Evolutionary conservation across 192 early-diverging fungal genomes (phyloP), one percentile per base, ranked within the genome.

Genomic region (Mortierella alpina): DNA sequence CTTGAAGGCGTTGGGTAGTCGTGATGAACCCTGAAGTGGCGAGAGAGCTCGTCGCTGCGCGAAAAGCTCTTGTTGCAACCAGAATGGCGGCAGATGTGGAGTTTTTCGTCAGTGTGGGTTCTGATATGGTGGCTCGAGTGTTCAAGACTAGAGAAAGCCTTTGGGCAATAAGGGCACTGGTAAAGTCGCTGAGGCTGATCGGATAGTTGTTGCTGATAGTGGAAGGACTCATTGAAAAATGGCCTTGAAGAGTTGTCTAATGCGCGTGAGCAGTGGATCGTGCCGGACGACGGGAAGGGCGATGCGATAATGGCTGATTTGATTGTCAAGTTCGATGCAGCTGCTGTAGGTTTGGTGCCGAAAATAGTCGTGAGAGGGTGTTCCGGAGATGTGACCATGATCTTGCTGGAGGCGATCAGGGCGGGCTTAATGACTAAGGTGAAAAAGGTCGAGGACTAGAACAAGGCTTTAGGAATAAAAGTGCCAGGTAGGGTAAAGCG

Each of bases 51-150:
- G 76, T 92, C 92, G 39, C 87, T 89, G 41, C 91, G 85, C 14
- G 90, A 90, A 62, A 95, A 96, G 15, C 88, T 86, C 75, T 92
- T 93, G 65, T 86, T 86, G 82, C 95, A 96, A 56, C 90, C 91
- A 42, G 89, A 84, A 59, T 87, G 86, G 49, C 85, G 87, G 81
- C 95, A 95, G 11, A 84, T 75, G 76, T 93, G 89, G 14, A 92
- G 90, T 59, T 90, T 91, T 82, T 94, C 93, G 49, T 93, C 94
- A 0, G 94, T 96, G 70, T 96, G 95, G 8, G 90, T 93, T 66
- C 90, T 87, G 51, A 92, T 90, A 70, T 96, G 93, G 39, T 91
- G 87, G 12, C 88, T 92, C 74, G 91, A 90, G 77, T 92, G 92
- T 73, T 92, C 92, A 8, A 92, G 85, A 23, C 92, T 89, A 51